Conservation (phyloP, 805 yeast species). For the Kazachstania taianensis region DNA sequence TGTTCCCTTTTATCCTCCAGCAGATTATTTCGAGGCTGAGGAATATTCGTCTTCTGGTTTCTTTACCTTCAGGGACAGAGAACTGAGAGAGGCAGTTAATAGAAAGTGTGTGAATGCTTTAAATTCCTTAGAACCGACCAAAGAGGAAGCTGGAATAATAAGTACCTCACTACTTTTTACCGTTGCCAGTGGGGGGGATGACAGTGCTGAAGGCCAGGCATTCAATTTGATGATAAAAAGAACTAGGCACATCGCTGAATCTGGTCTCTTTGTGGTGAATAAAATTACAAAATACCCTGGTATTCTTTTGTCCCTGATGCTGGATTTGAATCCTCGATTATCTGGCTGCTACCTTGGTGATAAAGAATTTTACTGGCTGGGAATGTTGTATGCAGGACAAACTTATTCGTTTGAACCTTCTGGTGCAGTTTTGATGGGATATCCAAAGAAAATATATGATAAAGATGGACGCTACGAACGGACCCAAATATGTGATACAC, state of each 20-base stretch:
- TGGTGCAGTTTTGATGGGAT: slow-evolving; percentile 2
- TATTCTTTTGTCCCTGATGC: neutral
- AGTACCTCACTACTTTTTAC: neutral
- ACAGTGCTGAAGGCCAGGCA: neutral
- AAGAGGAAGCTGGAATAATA: neutral
- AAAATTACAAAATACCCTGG: neutral
- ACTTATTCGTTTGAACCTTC: neutral
- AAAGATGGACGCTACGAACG: neutral
- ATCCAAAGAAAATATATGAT: slow-evolving; percentile 2
- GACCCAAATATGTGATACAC: slow-evolving; percentile 1
- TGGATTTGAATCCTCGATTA: neutral
- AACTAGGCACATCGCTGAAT: neutral
- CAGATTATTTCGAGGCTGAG: slow-evolving; percentile 18
- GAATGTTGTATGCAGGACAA: neutral
- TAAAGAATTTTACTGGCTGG: slow-evolving; percentile 3
- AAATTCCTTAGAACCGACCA: neutral
- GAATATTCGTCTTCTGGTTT: slow-evolving; percentile 15
- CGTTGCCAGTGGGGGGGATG: slow-evolving; percentile 1
- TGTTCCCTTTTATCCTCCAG: slow-evolving; percentile 34
- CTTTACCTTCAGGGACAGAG: neutral
- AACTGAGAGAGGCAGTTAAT: neutral
- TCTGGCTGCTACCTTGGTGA: neutral
- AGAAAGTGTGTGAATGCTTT: neutral
- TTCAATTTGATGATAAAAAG: neutral
- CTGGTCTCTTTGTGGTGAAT: neutral